A percentile compares a stretch with the other conserved stretches of the same genome.
These are phyloP conservation scores for Lipomyces yamanashiensis DNA, from an alignment of 805 yeast species.

Conservation along the genomic window DNA sequence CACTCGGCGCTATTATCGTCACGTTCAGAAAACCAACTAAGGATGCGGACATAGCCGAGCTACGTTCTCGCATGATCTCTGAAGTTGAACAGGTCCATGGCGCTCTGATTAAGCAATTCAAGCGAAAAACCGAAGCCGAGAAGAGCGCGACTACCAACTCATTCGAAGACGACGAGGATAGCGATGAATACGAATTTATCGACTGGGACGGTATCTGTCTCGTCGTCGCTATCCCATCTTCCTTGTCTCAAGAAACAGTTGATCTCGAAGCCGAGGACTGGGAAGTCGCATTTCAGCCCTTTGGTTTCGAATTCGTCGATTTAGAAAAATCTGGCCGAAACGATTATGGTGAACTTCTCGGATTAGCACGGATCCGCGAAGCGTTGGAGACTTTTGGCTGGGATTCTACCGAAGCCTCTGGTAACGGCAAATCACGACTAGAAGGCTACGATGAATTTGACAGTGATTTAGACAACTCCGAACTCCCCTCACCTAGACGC, in stretches of 20 bases:
- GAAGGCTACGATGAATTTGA: slow-evolving; percentile 18
- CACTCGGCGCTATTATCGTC: slow-evolving; percentile 46
- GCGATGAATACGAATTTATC: slow-evolving; percentile 16
- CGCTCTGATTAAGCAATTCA: slow-evolving; percentile 9
- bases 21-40: slow-evolving; percentile 38
- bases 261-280: slow-evolving; percentile 32
- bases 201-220: slow-evolving; percentile 37
- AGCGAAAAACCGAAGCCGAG: slow-evolving; percentile 26
- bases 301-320: slow-evolving; percentile 42
- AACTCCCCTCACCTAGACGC: background rate
- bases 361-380: slow-evolving; percentile 41
- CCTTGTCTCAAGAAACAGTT: background rate
- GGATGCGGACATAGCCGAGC: slow-evolving; percentile 21
- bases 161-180: slow-evolving; percentile 38
- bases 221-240: slow-evolving; percentile 29
- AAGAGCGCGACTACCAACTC: slow-evolving; percentile 36
- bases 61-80: slow-evolving; percentile 16
- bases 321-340: slow-evolving; percentile 23
- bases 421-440: background rate
- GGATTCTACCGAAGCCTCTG: background rate
- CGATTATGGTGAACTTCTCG: slow-evolving; percentile 37
- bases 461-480: slow-evolving; percentile 7
- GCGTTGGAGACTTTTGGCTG: slow-evolving; percentile 40
- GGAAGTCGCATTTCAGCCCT: slow-evolving; percentile 28
- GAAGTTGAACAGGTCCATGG: slow-evolving; percentile 33